phyloP scores from a whole-genome alignment of 495 filamentous ascomycete genomes.

The Hyphodiscus hymeniophilus region DNA sequence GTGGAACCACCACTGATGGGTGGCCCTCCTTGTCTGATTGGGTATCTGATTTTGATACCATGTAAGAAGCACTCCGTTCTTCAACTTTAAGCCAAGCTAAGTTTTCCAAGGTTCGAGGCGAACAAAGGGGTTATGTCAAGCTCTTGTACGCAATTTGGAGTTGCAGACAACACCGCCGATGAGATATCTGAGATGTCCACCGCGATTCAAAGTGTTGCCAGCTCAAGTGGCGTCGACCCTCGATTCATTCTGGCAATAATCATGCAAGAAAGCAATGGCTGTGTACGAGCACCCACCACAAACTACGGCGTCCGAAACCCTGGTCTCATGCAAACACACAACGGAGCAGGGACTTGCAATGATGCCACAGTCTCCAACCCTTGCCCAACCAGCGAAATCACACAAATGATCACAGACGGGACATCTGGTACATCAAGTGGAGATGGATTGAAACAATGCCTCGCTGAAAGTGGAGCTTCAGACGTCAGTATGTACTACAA shows the following conservation, averaged over 20 bases:
- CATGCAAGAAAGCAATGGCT: slow-evolving; percentile 53
- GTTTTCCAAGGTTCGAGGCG: slow-evolving; percentile 27
- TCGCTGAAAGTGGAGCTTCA: slow-evolving; percentile 27
- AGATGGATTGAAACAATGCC: background rate
- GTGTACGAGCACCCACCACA: slow-evolving; percentile 40
- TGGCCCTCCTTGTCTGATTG: slow-evolving; percentile 21
- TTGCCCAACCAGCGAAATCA: slow-evolving; percentile 1
- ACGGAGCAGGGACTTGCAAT: slow-evolving; percentile 40
- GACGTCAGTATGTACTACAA: slow-evolving; percentile 43
- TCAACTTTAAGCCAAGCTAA: background rate
- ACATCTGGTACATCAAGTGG: background rate
- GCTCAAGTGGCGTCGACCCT: slow-evolving; percentile 31
- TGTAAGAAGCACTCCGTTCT: slow-evolving; percentile 15
- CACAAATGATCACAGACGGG: background rate
- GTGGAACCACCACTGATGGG: slow-evolving; percentile 15
- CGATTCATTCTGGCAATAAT: slow-evolving; percentile 36
- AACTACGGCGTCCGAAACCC: slow-evolving; percentile 40
- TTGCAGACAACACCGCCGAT: slow-evolving; percentile 10
- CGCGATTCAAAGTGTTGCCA: slow-evolving; percentile 33
- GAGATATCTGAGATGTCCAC: slow-evolving; percentile 34
- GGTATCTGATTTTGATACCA: slow-evolving; percentile 17
- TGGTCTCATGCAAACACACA: slow-evolving; percentile 46
- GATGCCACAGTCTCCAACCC: slow-evolving; percentile 41
- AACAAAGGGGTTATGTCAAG: slow-evolving; percentile 33
- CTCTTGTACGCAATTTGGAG: slow-evolving; percentile 35